A percentile compares a stretch with the other conserved stretches of the same genome.
phyloP scores from a whole-genome alignment of 257 asterid genomes.

The Solanum bulbocastanum region DNA sequence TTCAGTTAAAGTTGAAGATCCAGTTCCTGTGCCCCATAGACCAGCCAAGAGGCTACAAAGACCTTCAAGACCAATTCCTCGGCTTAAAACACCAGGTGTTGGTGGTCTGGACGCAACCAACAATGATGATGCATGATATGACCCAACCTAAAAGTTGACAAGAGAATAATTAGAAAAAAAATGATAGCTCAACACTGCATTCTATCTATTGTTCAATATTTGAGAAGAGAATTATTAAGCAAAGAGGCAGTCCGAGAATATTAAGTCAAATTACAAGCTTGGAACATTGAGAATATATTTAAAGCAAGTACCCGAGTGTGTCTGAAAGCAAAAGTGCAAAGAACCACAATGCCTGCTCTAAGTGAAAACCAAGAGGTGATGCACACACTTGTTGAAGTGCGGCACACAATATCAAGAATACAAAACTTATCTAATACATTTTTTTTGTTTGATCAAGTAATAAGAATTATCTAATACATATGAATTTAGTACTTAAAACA shows the following conservation, averaged over 20 bases:
- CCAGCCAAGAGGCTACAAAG: slow-evolving; percentile 93
- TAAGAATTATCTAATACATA: too few species aligned
- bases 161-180: not conserved
- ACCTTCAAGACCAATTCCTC: slow-evolving; percentile 98
- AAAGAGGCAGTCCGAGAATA: not conserved
- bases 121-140: slow-evolving; percentile 90
- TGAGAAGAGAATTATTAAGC: not conserved
- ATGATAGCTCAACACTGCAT: not conserved
- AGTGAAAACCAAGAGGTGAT: not conserved
- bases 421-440: not conserved
- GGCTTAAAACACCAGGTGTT: slow-evolving; percentile 81
- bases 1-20: slow-evolving; percentile 90
- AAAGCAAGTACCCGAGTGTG: not conserved
- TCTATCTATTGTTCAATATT: not conserved
- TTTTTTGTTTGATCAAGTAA: not conserved
- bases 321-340: not conserved
- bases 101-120: slow-evolving; percentile 98
- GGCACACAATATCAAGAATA: not conserved
- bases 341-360: not conserved
- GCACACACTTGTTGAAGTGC: not conserved
- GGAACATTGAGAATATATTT: not conserved
- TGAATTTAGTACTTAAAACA: not conserved
- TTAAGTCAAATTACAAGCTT: not conserved
- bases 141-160: slow-evolving; percentile 56
- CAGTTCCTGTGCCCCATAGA: slow-evolving; percentile 96